These are phyloP conservation scores for Raffaelea arxii DNA, from an alignment of 2,329 filamentous ascomycete species.

Conservation along the genomic window DNA sequence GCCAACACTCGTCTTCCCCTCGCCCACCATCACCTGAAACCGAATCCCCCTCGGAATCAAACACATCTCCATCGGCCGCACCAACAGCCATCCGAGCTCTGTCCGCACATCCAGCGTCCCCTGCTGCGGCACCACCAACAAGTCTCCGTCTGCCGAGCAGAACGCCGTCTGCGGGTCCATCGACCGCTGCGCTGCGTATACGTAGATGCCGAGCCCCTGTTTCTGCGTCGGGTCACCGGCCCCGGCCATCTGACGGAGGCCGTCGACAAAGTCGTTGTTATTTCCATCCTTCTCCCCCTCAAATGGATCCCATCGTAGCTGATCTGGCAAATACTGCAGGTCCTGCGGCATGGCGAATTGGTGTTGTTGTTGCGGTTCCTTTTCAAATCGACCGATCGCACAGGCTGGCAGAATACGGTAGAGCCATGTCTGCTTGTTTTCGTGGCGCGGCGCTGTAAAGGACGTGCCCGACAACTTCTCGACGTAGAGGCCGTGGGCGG, in stretches of 20 bases:
- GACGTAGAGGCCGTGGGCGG: constrained; percentile 67
- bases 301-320: constrained; percentile 71
- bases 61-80: constrained; percentile 70
- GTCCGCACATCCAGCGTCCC: constrained; percentile 68
- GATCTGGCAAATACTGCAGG: constrained; percentile 68
- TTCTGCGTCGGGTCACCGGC: constrained; percentile 74
- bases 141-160: constrained; percentile 75
- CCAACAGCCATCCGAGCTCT: constrained; percentile 62
- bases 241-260: constrained; percentile 63
- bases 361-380: too few relatives aligned
- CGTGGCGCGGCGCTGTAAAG: constrained; percentile 59
- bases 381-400: constrained; percentile 46
- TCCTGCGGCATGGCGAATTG: constrained; percentile 19
- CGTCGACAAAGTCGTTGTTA: constrained; percentile 39
- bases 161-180: constrained; percentile 70
- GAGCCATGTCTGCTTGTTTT: constrained; percentile 64
- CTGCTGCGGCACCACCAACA: constrained; percentile 66
- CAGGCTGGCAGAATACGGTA: constrained; percentile 60
- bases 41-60: constrained; percentile 67
- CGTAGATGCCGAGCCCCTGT: constrained; percentile 66
- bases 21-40: constrained; percentile 59
- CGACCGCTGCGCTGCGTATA: constrained; percentile 68
- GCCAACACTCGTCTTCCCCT: constrained; percentile 22
- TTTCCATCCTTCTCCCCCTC: constrained; percentile 48
- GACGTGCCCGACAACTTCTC: constrained; percentile 68